Base-by-base conservation (phyloP, 768 basidiomycete genomes). In the Calvatia gigantea region DNA sequence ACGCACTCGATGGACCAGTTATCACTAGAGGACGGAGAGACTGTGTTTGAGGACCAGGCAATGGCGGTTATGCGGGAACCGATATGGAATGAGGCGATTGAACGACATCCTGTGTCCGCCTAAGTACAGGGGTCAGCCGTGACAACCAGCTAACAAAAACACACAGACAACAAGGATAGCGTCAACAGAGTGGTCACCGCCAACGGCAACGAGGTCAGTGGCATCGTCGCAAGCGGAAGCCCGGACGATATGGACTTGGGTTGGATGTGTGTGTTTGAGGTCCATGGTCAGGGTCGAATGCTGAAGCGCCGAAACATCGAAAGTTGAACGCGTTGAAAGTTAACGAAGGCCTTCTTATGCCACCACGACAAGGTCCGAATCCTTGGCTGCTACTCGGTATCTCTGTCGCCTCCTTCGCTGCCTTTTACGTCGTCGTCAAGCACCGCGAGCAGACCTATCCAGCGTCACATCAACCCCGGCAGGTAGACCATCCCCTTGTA, bases 1-100 rank as follows among this genome's bases (percentile, higher is more conserved):
- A 47, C 82, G 58, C 60, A 91, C 91, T 92, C 86, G 29, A 91
- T 73, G 48, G 77, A 65, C 91, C 91, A 93, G 33, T 78, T 71
- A 53, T 86, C 84, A 51, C 78, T 78, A 17, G 71, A 70, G 12
- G 83, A 79, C 2, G 90, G 87, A 4, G 91, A 92, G 5, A 82
- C 71, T 6, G 87, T 75, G 11, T 76, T 73, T 37, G 88, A 77
- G 2, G 91, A 92, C 86, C 89, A 93, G 2, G 91, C 88, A 12
- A 93, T 67, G 4, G 91, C 81, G 2, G 87, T 90, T 39, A 89
- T 76, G 47, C 82, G 77, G 8, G 78, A 75, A 17, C 91, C 90
- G 39, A 92, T 70, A 69, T 89, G 80, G 63, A 92, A 92, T 17
- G 83, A 83, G 41, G 89, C 89, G 62, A 93, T 61, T 32, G 71